Conservation (phyloP, 768 basidiomycete species). For the Auricularia cornea region DNA sequence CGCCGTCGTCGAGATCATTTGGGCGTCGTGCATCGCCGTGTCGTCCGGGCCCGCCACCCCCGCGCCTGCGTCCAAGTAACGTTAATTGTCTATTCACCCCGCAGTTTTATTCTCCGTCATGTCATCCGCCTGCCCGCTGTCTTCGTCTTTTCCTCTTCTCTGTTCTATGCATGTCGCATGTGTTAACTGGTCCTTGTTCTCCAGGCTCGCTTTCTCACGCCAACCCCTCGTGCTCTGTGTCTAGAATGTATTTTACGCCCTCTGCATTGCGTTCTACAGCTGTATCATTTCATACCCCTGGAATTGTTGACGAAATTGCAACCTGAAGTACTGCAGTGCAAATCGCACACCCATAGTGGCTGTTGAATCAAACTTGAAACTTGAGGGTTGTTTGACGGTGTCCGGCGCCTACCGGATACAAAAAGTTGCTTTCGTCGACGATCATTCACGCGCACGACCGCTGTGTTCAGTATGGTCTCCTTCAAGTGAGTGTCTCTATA, state of each 20-base stretch:
- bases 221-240: background rate
- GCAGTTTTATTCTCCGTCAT: background rate
- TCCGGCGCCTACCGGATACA: no score
- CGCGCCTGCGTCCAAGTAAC: background rate
- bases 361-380: no score
- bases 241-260: background rate
- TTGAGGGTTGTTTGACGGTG: no score
- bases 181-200: background rate
- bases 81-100: background rate
- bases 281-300: background rate
- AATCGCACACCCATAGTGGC: no score
- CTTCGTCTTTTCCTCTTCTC: background rate
- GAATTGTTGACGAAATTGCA: no score
- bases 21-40: constrained; percentile 46
- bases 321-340: no score
- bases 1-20: constrained; percentile 46
- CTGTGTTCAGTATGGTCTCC: background rate
- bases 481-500: background rate
- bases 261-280: background rate
- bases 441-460: no score
- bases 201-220: background rate
- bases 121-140: background rate
- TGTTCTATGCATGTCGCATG: background rate
- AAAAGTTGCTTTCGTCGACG: no score
- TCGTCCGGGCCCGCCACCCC: background rate